Conservation (phyloP, 2,329 filamentous ascomycete species). For the Alternaria infectoria region DNA sequence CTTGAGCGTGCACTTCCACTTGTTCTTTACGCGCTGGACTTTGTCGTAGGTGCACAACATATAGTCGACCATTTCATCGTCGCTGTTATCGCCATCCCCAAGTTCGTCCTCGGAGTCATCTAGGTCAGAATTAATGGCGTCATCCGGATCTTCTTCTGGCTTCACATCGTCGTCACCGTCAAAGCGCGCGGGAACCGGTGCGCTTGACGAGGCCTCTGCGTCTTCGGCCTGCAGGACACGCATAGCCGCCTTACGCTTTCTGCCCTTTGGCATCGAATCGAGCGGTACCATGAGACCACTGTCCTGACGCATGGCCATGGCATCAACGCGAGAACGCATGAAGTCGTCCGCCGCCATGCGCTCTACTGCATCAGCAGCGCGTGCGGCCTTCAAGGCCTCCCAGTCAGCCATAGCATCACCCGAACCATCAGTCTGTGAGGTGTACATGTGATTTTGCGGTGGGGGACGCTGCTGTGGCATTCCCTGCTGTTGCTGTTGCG, state of each 20-base stretch:
- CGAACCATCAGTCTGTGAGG: constrained; percentile 78
- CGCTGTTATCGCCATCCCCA: constrained; percentile 82
- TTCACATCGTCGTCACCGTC: constrained; percentile 68
- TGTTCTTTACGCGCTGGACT: constrained; percentile 98
- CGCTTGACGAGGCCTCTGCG: constrained; percentile 32
- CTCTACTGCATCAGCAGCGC: constrained; percentile 58
- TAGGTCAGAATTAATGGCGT: constrained; percentile 97
- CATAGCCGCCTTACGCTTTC: constrained; percentile 49
- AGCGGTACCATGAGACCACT: constrained; percentile 79
- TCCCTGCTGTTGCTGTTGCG: constrained; percentile 30
- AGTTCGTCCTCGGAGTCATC: constrained; percentile 90
- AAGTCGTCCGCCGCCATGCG: constrained; percentile 68
- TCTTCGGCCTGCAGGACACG: constrained; percentile 63
- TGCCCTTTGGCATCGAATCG: constrained; percentile 58
- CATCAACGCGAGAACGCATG: constrained; percentile 71
- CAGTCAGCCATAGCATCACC: constrained; percentile 65
- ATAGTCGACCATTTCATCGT: constrained; percentile 82
- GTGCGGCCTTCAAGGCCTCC: constrained; percentile 65
- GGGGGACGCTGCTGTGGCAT: constrained; percentile 30
- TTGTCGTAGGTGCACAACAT: constrained; percentile 99
- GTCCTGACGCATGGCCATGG: constrained; percentile 71
- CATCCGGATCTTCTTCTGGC: constrained; percentile 69
- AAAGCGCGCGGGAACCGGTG: constrained; percentile 50
- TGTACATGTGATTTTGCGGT: constrained; percentile 42
- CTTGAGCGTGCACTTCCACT: constrained; percentile 94